These are phyloP conservation scores for Fragilariopsis cylindrus DNA, from an alignment of 108 stramenopile species.

Conservation along the genomic window DNA sequence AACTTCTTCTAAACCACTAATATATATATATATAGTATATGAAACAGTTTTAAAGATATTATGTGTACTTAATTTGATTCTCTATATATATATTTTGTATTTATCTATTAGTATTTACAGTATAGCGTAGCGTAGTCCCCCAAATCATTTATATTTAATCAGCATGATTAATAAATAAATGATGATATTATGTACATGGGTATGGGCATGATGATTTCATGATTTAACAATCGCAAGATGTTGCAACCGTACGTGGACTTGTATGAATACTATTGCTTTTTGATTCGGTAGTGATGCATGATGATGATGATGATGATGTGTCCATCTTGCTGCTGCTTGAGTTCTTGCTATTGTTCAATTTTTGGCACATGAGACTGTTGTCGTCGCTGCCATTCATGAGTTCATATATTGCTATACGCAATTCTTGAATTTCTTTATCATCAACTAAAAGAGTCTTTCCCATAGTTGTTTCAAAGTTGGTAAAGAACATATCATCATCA, in stretches of 20 bases:
- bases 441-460: constrained; percentile 12
- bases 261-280: not conserved
- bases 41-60: no score
- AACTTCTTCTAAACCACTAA: no score
- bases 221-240: not conserved
- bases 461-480: constrained; percentile 16
- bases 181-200: no score
- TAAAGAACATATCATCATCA: constrained; percentile 12
- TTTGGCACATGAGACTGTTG: not conserved
- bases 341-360: not conserved
- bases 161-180: no score
- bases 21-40: no score
- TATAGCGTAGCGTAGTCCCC: no score
- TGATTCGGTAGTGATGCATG: not conserved
- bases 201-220: no score
- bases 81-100: no score
- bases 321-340: no score
- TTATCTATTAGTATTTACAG: no score
- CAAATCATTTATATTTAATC: no score
- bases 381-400: constrained; percentile 21
- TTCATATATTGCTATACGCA: constrained; percentile 37
- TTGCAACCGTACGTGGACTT: constrained; percentile 14
- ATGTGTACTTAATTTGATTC: no score
- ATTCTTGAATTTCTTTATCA: not conserved
- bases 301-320: not conserved